A percentile compares a stretch with the other conserved stretches of the same genome.
These are phyloP conservation scores for Cladorrhinum sp. DNA, from an alignment of 2,329 filamentous ascomycete species.

Conservation along the genomic window DNA sequence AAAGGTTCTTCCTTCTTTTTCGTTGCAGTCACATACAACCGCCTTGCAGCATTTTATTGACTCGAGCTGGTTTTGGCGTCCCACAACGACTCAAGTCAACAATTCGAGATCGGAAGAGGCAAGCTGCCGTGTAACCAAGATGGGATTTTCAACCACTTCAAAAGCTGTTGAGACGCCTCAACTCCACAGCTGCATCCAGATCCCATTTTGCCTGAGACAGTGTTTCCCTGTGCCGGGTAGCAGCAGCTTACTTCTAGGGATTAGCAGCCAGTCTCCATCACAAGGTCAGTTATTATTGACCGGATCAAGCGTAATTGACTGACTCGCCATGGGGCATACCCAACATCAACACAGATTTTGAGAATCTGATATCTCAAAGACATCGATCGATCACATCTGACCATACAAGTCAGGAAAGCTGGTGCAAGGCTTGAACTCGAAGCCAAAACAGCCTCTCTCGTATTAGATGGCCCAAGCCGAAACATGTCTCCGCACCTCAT, in stretches of 20 bases:
- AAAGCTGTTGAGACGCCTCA: not conserved
- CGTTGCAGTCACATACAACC: not conserved
- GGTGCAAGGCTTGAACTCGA: not conserved
- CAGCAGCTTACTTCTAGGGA: not conserved
- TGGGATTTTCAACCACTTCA: not conserved
- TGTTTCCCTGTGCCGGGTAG: not conserved
- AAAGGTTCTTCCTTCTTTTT: not conserved
- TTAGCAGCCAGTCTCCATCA: not conserved
- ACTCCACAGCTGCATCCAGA: not conserved
- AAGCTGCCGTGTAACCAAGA: not conserved
- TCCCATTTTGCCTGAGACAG: not conserved
- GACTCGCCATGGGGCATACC: not conserved
- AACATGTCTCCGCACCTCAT: not conserved
- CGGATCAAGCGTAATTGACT: not conserved
- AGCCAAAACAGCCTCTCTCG: not conserved
- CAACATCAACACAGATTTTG: not conserved
- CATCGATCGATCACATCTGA: not conserved
- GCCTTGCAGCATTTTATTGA: constrained; percentile 8
- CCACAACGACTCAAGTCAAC: not conserved
- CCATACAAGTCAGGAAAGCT: not conserved
- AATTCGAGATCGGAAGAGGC: not conserved
- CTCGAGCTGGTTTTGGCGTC: not conserved
- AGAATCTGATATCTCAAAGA: too few species aligned
- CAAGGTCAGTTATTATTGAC: not conserved
- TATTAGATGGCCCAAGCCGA: not conserved